These are phyloP conservation scores for Talaromyces sp. DNA, from an alignment of 2,329 filamentous ascomycete species.

Conservation along the genomic window DNA sequence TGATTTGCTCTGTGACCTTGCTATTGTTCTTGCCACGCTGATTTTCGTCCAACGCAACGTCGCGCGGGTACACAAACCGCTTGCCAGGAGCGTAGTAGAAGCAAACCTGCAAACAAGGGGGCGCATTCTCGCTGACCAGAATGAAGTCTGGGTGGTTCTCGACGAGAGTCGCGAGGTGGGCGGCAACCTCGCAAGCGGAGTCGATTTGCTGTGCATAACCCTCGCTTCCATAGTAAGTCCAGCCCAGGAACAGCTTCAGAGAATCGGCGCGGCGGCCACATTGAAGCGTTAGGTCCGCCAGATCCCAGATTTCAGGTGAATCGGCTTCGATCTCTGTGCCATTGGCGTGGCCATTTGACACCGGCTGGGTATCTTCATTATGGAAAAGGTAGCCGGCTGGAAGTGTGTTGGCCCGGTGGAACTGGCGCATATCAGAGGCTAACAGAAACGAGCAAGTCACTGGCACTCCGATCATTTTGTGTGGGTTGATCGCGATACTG, in stretches of 20 bases:
- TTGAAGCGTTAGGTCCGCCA: conserved; percentile 90
- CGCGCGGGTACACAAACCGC: conserved; percentile 44
- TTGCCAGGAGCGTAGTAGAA: conserved; percentile 78
- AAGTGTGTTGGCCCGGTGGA: conserved; percentile 82
- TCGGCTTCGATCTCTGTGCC: conserved; percentile 32
- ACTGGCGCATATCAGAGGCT: conserved; percentile 71
- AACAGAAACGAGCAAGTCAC: conserved; percentile 90
- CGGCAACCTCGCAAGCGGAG: conserved; percentile 71
- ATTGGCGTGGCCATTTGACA: conserved; percentile 22
- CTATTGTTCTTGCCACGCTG: conserved; percentile 54
- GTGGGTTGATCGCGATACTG: conserved; percentile 85
- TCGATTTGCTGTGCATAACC: conserved; percentile 75
- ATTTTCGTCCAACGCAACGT: conserved; percentile 36
- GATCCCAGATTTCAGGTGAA: conserved; percentile 72
- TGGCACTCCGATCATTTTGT: conserved; percentile 95
- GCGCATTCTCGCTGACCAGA: conserved; percentile 73
- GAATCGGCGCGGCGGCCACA: conserved; percentile 85
- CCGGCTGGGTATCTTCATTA: conserved; percentile 48
- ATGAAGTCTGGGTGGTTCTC: conserved; percentile 62
- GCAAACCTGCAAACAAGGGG: conserved; percentile 90
- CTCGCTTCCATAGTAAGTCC: conserved; percentile 81
- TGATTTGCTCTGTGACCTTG: conserved; percentile 58
- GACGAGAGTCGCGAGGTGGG: conserved; percentile 67
- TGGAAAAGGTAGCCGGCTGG: conserved; percentile 87
- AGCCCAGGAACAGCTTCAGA: conserved; percentile 83